Base-by-base conservation (phyloP, 805 yeast species). In the Hanseniaspora guilliermondii region DNA sequence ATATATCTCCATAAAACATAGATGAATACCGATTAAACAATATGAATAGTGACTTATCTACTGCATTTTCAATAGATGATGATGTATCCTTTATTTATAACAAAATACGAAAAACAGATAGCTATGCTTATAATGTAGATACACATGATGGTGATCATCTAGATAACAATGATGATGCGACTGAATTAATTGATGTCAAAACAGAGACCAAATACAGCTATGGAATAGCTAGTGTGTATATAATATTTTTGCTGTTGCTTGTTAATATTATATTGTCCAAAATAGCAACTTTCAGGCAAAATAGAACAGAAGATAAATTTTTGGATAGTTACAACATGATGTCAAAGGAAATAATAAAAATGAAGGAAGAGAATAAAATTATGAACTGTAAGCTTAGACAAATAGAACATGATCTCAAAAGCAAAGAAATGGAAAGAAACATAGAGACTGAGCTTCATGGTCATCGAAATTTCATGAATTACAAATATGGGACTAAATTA, bases 141-240 rank as follows among this genome's bases (percentile, higher is more conserved):
- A 27, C 16, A 3, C 25, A 14, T n/a, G 17, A 21, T 22, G 42
- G 21, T 6, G 22, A 38, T 11, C 24, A 7, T 8, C 14, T 27
- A 30, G 36, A 25, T 17, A 17, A 17, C 6, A 9, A 32, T 19
- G 27, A 32, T 14, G 21, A 41, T 12, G 7, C 5, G n/a, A 11
- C n/a, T 27, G 47, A 44, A 17, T 27, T 47, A 14, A 47, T 48
- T n/a, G 53, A 48, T 30, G 30, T 48, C 14, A 48, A 30, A 39
- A 48, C 44, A 27, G 46, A 48, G 32, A 48, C 30, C 17, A 48
- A 39, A 48, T 48, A 48, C 38, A 48, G 35, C 32, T 48, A 48
- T 14, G 53, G 53, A 19, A 30, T 48, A 3, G 53, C 39, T 9
- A 30, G 46, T 8, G 30, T 48, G 6, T 48, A 48, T 19, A 6